A percentile compares a stretch with the other conserved stretches of the same genome.
These are phyloP conservation scores for Phyllosticta capitalensis DNA, from an alignment of 2,329 filamentous ascomycete species.

Conservation along the genomic window DNA sequence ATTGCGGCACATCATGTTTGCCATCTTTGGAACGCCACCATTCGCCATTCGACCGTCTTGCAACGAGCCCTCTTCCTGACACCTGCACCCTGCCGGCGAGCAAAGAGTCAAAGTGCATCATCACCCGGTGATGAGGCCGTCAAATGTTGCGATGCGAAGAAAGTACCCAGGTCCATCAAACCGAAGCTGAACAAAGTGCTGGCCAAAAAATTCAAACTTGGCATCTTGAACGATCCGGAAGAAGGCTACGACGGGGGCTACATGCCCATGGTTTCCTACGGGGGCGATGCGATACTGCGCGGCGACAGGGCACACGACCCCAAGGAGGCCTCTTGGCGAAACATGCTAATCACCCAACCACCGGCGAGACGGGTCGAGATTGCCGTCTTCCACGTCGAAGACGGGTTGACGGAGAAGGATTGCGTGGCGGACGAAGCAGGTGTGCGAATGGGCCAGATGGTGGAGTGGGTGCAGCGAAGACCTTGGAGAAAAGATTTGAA, in stretches of 20 bases:
- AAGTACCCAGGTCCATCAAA: background rate
- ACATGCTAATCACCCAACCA: constrained; percentile 6
- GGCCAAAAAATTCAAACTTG: constrained; percentile 1
- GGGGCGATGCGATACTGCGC: background rate
- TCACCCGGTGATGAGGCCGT: background rate
- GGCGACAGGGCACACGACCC: background rate
- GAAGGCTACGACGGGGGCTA: constrained; percentile 5
- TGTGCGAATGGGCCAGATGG: constrained; percentile 4
- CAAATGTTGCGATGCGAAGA: background rate
- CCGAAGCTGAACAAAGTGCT: background rate
- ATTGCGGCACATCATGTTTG: background rate
- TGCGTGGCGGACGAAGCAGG: constrained; percentile 3
- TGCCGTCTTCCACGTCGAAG: background rate
- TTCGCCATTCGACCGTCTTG: background rate
- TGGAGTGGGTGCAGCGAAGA: background rate
- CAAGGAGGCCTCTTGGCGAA: constrained; percentile 1
- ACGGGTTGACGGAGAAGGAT: constrained; percentile 1
- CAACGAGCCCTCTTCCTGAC: constrained; percentile 6
- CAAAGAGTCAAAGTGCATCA: background rate
- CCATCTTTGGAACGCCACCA: background rate
- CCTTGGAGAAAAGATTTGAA: background rate
- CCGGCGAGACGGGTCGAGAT: constrained; percentile 9
- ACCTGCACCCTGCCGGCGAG: background rate
- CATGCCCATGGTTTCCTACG: constrained; percentile 7
- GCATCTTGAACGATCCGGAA: constrained; percentile 4